phyloP scores from a whole-genome alignment of 1,284 basidiomycete genomes.

The Phaffia rhodozyma region DNA sequence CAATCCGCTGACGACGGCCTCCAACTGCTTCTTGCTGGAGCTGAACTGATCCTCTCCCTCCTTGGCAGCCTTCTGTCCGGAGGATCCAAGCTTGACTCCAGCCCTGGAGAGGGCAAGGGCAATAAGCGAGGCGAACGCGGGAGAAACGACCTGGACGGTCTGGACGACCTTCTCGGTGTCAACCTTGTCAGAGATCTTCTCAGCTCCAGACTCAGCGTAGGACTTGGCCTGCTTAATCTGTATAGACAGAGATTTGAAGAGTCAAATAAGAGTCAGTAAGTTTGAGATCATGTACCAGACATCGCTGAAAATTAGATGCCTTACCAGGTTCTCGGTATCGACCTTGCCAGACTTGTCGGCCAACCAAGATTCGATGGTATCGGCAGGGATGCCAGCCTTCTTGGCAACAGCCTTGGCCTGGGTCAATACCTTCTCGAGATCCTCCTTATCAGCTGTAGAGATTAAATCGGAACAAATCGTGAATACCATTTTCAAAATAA shows the following conservation, averaged over 20 bases:
- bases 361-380: slow-evolving; percentile 29
- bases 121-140: slow-evolving; percentile 30
- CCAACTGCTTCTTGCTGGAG: slow-evolving; percentile 8
- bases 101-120: slow-evolving; percentile 29
- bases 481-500: not conserved
- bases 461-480: not conserved
- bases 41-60: slow-evolving; percentile 13
- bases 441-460: slow-evolving; percentile 32
- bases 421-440: slow-evolving; percentile 31
- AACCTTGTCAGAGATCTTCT: slow-evolving; percentile 26
- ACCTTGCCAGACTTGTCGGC: slow-evolving; percentile 29
- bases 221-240: slow-evolving; percentile 26
- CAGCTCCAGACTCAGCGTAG: slow-evolving; percentile 4
- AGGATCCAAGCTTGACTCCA: slow-evolving; percentile 18
- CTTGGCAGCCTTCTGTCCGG: slow-evolving; percentile 9
- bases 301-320: not conserved
- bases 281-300: not conserved
- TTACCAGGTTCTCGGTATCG: slow-evolving; percentile 27
- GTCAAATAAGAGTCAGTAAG: not conserved
- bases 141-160: slow-evolving; percentile 29
- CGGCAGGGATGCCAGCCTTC: slow-evolving; percentile 32
- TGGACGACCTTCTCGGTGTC: slow-evolving; percentile 30
- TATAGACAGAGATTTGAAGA: too few relatives aligned
- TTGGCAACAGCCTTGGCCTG: slow-evolving; percentile 32
- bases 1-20: slow-evolving; percentile 4